Evolutionary conservation across 2,329 filamentous ascomycete genomes (phyloP).

Genomic region (Pseudopyricularia cyperi): DNA sequence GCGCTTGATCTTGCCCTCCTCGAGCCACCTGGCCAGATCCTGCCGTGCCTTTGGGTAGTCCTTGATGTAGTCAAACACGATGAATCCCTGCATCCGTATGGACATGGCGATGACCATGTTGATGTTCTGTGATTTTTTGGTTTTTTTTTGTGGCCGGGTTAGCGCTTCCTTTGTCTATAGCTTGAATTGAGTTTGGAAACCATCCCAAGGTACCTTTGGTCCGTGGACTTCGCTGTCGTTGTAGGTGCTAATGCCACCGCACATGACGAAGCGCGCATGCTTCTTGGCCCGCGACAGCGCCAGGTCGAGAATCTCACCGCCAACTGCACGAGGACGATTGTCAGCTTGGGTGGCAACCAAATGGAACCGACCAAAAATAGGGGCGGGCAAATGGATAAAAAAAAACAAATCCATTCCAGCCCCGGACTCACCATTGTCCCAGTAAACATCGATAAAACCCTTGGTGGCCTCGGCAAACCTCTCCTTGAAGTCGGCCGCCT

Average conservation of each 20-base stretch:
- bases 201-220: constrained; percentile 25
- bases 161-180: background rate
- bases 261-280: constrained; percentile 55
- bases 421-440: constrained; percentile 39
- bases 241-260: constrained; percentile 59
- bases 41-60: constrained; percentile 44
- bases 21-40: constrained; percentile 54
- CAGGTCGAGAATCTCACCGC: constrained; percentile 55
- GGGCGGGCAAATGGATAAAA: too few relatives aligned
- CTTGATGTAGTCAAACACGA: constrained; percentile 52
- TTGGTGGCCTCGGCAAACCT: constrained; percentile 48
- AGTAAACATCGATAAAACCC: constrained; percentile 52
- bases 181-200: background rate
- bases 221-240: constrained; percentile 57
- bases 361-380: too few relatives aligned
- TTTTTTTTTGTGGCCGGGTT: background rate
- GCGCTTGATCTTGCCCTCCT: constrained; percentile 57
- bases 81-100: constrained; percentile 54
- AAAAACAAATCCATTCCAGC: background rate
- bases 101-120: constrained; percentile 22
- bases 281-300: constrained; percentile 50
- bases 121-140: constrained; percentile 11
- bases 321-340: constrained; percentile 25
- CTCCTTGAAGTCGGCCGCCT: constrained; percentile 44
- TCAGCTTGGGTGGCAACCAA: background rate